Base-by-base conservation (phyloP, 2,329 filamentous ascomycete genomes). In the Emmonsiellopsis sp. region DNA sequence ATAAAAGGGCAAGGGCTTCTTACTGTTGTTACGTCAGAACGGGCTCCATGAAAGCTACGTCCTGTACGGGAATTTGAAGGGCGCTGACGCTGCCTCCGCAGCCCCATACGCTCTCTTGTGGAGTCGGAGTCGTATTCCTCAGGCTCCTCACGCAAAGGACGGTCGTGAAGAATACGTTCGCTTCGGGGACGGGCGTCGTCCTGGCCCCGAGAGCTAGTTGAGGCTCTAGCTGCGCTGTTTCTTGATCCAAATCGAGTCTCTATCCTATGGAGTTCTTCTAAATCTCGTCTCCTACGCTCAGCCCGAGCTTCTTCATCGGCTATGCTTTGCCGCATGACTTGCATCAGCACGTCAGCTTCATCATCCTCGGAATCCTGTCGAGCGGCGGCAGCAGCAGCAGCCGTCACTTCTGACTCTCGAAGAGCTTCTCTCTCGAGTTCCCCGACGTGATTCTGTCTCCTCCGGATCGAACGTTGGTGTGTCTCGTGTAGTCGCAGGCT, bases 171-270 rank as follows among this genome's bases (percentile, higher is more conserved):
- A 37, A 27, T 13, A 5, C 45, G 33, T 5, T 34, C 11, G 27
- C 9, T 13, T 27, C 21, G 21, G 21, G 21, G 21, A 27, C 21
- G 21, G 21, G 82, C 79, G 13, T 77, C 97, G 32, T 87, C 90
- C 1, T 78, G 82, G 53, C 87, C 92, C 2, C 97, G 98, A 11
- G 37, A 11, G 37, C 14, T 40, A 14, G 11, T 40, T 14, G 37
- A 40, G 11, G 10, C 37, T 40, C 37, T 14, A 40, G 10, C 14
- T 11, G 14, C 3, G 14, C 39, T 14, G 4, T 6, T 11, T 32
- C 53, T 45, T 14, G 21, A 32, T 13, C 55, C 56, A 54, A 57
- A 59, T 5, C 48, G 42, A 11, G 44, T 44, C 27, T 58, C 57
- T 51, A 52, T 37, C 17, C 53, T 55, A 27, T 43, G 36, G 11